Evolutionary conservation across 192 early-diverging fungal species (phyloP).

Genomic region (Coemansia pectinata): DNA sequence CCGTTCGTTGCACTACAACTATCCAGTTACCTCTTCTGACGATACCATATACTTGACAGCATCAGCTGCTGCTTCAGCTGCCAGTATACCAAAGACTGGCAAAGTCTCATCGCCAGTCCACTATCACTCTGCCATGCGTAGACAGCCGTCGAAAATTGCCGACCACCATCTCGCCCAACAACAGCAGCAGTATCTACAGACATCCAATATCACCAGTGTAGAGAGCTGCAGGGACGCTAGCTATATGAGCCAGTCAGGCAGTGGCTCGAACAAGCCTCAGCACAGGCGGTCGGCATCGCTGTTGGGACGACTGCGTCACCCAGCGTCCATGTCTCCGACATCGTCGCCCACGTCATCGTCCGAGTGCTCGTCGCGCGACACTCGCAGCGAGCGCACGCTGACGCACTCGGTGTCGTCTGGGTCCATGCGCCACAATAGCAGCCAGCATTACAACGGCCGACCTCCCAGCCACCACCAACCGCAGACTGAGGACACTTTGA

Average conservation of each 20-base stretch:
- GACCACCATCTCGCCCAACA: constrained; percentile 3
- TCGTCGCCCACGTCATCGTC: constrained; percentile 41
- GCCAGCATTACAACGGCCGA: background rate
- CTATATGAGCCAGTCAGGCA: background rate
- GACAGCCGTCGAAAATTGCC: background rate
- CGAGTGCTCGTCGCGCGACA: constrained; percentile 37
- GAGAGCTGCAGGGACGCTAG: background rate
- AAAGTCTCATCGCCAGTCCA: background rate
- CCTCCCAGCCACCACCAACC: background rate
- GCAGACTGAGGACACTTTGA: background rate
- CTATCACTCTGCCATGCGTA: background rate
- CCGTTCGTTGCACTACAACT: constrained; percentile 13
- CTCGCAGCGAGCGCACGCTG: constrained; percentile 39
- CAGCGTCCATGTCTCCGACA: constrained; percentile 20
- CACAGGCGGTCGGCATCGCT: constrained; percentile 33
- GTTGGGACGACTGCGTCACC: constrained; percentile 15
- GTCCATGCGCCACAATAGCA: constrained; percentile 22
- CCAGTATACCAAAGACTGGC: background rate
- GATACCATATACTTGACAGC: constrained; percentile 26
- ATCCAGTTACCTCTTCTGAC: constrained; percentile 22
- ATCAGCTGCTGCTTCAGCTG: background rate
- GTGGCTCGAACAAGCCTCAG: background rate
- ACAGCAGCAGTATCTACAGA: background rate
- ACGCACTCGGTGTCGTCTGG: constrained; percentile 36
- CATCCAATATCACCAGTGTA: background rate